A percentile compares a stretch with the other conserved stretches of the same genome.
phyloP scores from a whole-genome alignment of 257 asterid genomes.

The Solanum infundibuliforme region DNA sequence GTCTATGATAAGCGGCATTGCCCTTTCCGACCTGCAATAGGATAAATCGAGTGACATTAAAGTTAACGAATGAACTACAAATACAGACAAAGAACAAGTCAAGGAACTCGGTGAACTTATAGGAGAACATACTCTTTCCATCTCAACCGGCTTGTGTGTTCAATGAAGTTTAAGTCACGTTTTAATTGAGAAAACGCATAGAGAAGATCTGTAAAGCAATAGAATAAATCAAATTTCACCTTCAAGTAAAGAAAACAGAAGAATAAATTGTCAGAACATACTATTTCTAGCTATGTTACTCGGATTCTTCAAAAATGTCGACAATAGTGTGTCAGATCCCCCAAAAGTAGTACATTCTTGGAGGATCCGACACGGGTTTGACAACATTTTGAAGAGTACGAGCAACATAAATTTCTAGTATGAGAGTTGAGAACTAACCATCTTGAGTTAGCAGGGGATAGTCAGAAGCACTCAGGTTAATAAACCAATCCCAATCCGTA shows the following conservation, averaged over 20 bases:
- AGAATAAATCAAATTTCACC: not conserved
- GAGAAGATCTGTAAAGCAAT: slow-evolving; percentile 61
- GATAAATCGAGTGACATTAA: not conserved
- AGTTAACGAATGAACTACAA: not conserved
- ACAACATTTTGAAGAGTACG: not conserved
- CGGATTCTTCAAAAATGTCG: not conserved
- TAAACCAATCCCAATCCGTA: slow-evolving; percentile 59
- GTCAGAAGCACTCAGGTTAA: slow-evolving; percentile 51
- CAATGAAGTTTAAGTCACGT: slow-evolving; percentile 51
- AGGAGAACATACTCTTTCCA: slow-evolving; percentile 64
- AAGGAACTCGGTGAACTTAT: not conserved
- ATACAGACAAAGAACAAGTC: not conserved
- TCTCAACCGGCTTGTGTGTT: slow-evolving; percentile 60
- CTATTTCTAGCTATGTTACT: not conserved
- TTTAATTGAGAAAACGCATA: slow-evolving; percentile 35
- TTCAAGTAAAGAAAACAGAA: not conserved
- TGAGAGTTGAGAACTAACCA: slow-evolving; percentile 23
- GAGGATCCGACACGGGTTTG: not conserved
- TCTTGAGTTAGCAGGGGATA: slow-evolving; percentile 58
- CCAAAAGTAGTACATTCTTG: not conserved
- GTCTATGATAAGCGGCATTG: slow-evolving; percentile 70
- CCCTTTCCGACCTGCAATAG: slow-evolving; percentile 45
- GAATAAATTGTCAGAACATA: not conserved
- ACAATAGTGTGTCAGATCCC: not conserved
- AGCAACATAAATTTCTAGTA: not conserved